phyloP scores from a whole-genome alignment of 768 basidiomycete species.

The Glaciozyma antarctica region DNA sequence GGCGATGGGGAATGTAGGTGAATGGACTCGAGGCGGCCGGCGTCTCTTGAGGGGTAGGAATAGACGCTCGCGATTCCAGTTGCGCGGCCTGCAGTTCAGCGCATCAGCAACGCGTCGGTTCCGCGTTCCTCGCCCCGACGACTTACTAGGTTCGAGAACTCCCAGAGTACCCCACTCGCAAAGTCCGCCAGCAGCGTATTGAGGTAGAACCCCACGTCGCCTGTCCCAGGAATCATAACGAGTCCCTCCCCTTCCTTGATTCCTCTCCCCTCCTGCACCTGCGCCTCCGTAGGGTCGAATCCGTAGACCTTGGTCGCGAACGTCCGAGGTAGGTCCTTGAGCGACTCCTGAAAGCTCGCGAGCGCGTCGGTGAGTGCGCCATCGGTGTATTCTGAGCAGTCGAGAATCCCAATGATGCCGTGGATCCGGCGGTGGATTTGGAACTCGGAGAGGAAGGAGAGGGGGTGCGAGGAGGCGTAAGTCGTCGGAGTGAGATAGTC shows the following conservation, averaged over 20 bases:
- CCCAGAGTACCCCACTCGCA: constrained; percentile 74
- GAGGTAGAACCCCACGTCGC: constrained; percentile 77
- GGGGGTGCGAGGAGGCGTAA: constrained; percentile 59
- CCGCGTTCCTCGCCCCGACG: background rate
- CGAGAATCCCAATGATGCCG: constrained; percentile 77
- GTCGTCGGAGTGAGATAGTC: constrained; percentile 64
- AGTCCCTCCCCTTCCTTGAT: constrained; percentile 49
- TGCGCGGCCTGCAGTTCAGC: constrained; percentile 11
- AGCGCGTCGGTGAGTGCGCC: constrained; percentile 52
- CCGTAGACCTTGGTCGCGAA: constrained; percentile 73
- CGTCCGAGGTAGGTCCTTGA: constrained; percentile 59
- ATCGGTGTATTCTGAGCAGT: constrained; percentile 39
- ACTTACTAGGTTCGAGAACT: constrained; percentile 73
- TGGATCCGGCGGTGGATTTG: constrained; percentile 71
- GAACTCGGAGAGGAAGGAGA: constrained; percentile 48
- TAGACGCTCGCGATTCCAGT: constrained; percentile 27
- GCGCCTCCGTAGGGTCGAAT: constrained; percentile 59
- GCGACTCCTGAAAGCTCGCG: constrained; percentile 50
- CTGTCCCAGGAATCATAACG: constrained; percentile 68
- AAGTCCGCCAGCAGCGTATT: constrained; percentile 80
- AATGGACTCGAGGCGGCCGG: constrained; percentile 4
- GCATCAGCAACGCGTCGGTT: background rate
- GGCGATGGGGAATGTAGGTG: constrained; percentile 8
- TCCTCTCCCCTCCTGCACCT: constrained; percentile 42
- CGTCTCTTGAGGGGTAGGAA: constrained; percentile 29